phyloP scores from a whole-genome alignment of 139 green algal species.

The Ettlia oleoabundans region DNA sequence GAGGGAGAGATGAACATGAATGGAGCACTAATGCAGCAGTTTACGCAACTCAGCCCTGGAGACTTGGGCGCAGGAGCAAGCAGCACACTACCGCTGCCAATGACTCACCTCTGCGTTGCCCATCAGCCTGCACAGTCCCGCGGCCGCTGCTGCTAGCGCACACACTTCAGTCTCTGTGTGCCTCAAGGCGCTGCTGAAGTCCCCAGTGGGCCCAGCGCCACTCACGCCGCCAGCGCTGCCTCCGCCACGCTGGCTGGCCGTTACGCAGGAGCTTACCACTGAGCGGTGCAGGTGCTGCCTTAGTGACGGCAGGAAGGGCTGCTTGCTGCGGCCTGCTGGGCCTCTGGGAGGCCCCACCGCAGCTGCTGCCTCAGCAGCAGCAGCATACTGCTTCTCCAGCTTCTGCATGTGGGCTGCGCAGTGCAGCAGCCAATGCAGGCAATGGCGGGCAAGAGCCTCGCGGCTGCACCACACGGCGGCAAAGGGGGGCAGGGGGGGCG shows the following conservation, averaged over 20 bases:
- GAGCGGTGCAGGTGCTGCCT: slow-evolving; percentile 17
- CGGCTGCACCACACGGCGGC: slow-evolving; percentile 19
- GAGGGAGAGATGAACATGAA: too few species aligned
- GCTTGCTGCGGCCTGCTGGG: background rate
- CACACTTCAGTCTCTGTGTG: slow-evolving; percentile 43
- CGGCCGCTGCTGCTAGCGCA: slow-evolving; percentile 17
- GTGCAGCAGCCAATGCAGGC: slow-evolving; percentile 42
- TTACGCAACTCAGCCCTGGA: background rate
- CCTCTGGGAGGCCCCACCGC: background rate
- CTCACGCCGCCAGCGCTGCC: too few species aligned
- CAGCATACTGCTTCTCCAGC: background rate
- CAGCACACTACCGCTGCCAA: background rate
- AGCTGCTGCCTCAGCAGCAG: background rate
- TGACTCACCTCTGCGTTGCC: slow-evolving; percentile 17
- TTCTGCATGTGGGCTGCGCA: slow-evolving; percentile 28
- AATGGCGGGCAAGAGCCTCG: slow-evolving; percentile 1
- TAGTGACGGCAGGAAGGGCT: background rate
- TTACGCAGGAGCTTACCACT: slow-evolving; percentile 7
- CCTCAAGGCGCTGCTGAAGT: background rate
- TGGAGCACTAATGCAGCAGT: too few species aligned
- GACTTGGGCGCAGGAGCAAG: background rate
- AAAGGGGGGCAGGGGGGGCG: background rate
- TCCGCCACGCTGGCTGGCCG: background rate
- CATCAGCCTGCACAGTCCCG: background rate
- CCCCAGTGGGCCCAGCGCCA: too few species aligned